Base-by-base conservation (phyloP, 176 grass and related monocot genomes). In the Cenchrus purpureus region DNA sequence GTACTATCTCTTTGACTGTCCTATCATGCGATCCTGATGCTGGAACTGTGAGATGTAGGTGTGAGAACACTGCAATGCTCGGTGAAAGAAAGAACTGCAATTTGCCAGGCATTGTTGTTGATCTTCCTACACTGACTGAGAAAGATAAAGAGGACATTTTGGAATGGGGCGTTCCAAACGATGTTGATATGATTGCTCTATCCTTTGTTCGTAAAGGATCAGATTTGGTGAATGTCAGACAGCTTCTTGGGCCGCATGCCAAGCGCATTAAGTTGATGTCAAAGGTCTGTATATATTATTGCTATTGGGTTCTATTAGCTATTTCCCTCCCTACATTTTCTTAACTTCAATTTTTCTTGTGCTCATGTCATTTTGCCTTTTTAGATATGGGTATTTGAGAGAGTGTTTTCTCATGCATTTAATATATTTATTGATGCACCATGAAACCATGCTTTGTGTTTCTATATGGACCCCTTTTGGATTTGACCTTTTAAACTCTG, bases 31-130 rank as follows among this genome's bases (percentile, higher is more conserved):
- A 97, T 69, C 90, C 88, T 16, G 74, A 84, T 64, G 92, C 95
- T 74, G 95, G 95, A 78, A 97, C 90, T 7, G 95, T 97, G 44
- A 94, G 82, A 42, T 97, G 95, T 78, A 94, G 91, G 8, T 97
- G 95, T 82, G 92, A 97, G 76, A 97, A 95, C 74, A 97, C 90
- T 57, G 90, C 95, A 50, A 91, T 76, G 85, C 85, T 95, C 64
- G 92, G 92, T 10, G 95, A 97, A 86, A 92, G 95, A 46, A 97
- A 97, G 95, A 97, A 97, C 6, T 91, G 91, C 86, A 97, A 97
- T 85, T 55, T 97, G 75, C 92, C 95, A 29, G 95, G 95, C 70
- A 87, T 97, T 81, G 90, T 95, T 29, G 95, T 97, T 43, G 95
- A 97, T 79, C 93, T 94, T 42, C 95, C 95, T 52, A 94, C 92